Evolutionary conservation across 805 yeast species (phyloP).

Genomic region (Hanseniaspora meyeri): DNA sequence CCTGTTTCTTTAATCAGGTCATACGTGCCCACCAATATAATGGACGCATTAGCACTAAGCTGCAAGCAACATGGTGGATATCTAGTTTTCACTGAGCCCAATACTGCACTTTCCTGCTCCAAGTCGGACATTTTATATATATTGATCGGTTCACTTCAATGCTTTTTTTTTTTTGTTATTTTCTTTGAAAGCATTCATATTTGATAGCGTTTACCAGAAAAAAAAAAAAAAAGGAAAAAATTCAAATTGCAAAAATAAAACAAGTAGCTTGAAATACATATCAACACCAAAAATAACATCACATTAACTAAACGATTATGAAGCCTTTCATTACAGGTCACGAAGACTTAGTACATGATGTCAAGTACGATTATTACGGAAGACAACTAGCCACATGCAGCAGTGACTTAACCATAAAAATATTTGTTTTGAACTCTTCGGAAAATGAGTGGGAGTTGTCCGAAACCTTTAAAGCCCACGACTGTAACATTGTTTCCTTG

Average conservation of each 20-base stretch:
- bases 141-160: no score
- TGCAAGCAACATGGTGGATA: conserved; percentile 79
- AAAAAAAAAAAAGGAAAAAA: background rate
- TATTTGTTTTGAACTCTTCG: conserved; percentile 60
- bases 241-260: no score
- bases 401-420: conserved; percentile 85
- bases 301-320: conserved; percentile 22
- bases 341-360: conserved; percentile 82
- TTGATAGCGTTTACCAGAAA: background rate
- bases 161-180: background rate
- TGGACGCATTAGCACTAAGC: conserved; percentile 39
- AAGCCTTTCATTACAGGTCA: conserved; percentile 81
- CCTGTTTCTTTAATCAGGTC: conserved; percentile 50
- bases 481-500: conserved; percentile 67
- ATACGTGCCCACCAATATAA: conserved; percentile 68
- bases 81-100: conserved; percentile 30
- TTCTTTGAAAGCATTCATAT: background rate
- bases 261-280: no score
- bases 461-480: conserved; percentile 94
- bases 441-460: conserved; percentile 68
- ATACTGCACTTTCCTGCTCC: conserved; percentile 19
- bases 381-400: conserved; percentile 86
- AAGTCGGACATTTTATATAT: conserved; percentile 8
- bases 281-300: background rate
- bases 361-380: conserved; percentile 87